phyloP scores from a whole-genome alignment of 2,329 filamentous ascomycete species.

The Stachybotrys elegans region DNA sequence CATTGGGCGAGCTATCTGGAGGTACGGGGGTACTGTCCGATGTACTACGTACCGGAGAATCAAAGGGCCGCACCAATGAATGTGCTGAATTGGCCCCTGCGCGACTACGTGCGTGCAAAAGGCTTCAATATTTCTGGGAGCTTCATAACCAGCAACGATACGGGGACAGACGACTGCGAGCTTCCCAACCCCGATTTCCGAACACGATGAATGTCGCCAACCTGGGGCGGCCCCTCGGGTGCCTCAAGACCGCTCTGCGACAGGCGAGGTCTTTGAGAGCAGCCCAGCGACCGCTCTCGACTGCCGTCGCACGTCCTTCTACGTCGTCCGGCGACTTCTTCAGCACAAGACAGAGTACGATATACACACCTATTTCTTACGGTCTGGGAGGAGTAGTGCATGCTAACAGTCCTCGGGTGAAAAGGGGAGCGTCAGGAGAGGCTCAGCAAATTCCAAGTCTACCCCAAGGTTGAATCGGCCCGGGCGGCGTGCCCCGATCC shows the following conservation, averaged over 20 bases:
- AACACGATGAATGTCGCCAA: slow-evolving; percentile 58
- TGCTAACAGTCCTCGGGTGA: no score
- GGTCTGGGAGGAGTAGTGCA: no score
- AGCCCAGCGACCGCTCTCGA: slow-evolving; percentile 43
- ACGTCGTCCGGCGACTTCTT: slow-evolving; percentile 19
- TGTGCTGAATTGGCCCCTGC: slow-evolving; percentile 10
- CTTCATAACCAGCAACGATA: no score
- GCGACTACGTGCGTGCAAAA: background rate
- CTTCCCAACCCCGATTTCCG: no score
- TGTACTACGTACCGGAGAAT: slow-evolving; percentile 19
- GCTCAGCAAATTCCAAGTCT: slow-evolving; percentile 42
- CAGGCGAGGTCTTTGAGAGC: slow-evolving; percentile 47
- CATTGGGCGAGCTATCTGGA: no score
- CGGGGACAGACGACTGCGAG: no score
- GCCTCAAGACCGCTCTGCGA: slow-evolving; percentile 61
- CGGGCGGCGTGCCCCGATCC: slow-evolving; percentile 58
- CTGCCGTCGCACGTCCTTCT: slow-evolving; percentile 22
- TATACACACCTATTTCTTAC: no score
- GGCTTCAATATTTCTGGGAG: no score
- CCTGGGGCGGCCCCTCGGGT: slow-evolving; percentile 62
- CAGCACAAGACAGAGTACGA: slow-evolving; percentile 30
- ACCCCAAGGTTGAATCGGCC: slow-evolving; percentile 51
- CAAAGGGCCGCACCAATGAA: slow-evolving; percentile 31
- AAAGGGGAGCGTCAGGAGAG: slow-evolving; percentile 30
- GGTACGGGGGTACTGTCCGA: no score